A percentile compares a stretch with the other conserved stretches of the same genome.
Conservation (phyloP, 2,329 filamentous ascomycete species). For the Fusarium coffeatum region DNA sequence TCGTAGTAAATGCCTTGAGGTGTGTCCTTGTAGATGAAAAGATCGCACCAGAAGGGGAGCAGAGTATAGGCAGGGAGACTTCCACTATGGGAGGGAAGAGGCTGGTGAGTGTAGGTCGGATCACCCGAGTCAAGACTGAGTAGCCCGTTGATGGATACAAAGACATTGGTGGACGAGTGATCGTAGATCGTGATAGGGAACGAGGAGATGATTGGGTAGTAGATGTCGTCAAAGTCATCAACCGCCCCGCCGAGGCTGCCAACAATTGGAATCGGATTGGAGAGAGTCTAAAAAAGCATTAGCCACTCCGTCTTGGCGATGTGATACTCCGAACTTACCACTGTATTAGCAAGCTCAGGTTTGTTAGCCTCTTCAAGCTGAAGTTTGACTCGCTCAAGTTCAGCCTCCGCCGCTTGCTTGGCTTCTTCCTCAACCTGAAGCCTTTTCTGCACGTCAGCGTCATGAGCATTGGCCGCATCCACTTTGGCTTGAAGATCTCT, state of each 20-base stretch:
- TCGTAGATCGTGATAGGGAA: not conserved
- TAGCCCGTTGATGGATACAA: slow-evolving; percentile 5
- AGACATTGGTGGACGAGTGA: not conserved
- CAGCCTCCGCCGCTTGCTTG: not conserved
- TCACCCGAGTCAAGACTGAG: not conserved
- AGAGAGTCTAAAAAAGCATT: not conserved
- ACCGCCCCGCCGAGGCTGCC: not conserved
- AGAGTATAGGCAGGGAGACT: not conserved
- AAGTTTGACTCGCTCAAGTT: not conserved
- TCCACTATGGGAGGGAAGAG: not conserved
- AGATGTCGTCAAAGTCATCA: slow-evolving; percentile 1
- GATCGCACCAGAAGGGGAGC: slow-evolving; percentile 4
- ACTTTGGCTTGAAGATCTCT: slow-evolving; percentile 2
- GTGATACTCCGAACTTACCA: not conserved
- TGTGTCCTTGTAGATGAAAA: slow-evolving; percentile 7
- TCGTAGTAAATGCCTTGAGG: slow-evolving; percentile 7
- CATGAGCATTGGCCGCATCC: not conserved
- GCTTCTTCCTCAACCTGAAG: slow-evolving; percentile 3
- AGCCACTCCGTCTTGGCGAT: not conserved
- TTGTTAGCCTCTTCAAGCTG: slow-evolving; percentile 8
- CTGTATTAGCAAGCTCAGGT: slow-evolving; percentile 2
- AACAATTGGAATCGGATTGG: slow-evolving; percentile 1
- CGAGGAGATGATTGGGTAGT: not conserved
- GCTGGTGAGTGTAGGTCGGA: not conserved
- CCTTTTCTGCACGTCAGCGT: not conserved